phyloP scores from a whole-genome alignment of 257 asterid genomes.

The Scutellaria baicalensis region DNA sequence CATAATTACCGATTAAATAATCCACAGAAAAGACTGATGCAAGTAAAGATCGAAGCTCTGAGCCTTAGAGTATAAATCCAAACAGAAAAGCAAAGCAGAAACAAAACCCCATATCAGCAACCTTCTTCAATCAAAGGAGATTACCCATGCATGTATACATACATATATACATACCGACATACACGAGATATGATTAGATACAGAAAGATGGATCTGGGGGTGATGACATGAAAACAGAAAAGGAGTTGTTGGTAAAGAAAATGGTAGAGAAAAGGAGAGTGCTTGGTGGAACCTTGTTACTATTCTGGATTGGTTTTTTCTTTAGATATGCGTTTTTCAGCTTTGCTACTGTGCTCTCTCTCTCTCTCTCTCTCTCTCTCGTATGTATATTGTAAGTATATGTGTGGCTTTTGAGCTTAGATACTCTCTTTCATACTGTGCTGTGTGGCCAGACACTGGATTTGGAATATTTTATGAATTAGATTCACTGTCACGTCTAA shows the following conservation, averaged over 20 bases:
- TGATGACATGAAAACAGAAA: constrained; percentile 22
- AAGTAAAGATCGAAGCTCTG: constrained; percentile 22
- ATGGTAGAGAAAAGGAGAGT: constrained; percentile 18
- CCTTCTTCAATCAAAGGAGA: constrained; percentile 8
- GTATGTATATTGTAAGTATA: constrained; percentile 6
- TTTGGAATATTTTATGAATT: constrained; percentile 36
- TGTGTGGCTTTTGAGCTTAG: neutral
- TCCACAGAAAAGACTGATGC: neutral
- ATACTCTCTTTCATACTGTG: constrained; percentile 18
- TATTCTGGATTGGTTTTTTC: constrained; percentile 15
- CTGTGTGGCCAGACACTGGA: constrained; percentile 22
- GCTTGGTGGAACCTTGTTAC: constrained; percentile 29
- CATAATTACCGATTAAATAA: constrained; percentile 9
- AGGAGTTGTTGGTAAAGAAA: constrained; percentile 37
- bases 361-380: too few relatives aligned
- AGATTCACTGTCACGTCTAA: constrained; percentile 22
- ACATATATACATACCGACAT: neutral
- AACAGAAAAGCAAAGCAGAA: constrained; percentile 9
- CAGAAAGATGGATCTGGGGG: constrained; percentile 33
- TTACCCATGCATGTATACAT: constrained; percentile 14
- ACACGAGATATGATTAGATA: neutral
- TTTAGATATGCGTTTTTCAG: constrained; percentile 12
- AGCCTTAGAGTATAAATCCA: constrained; percentile 5
- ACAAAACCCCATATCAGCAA: constrained; percentile 10
- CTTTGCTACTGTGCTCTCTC: constrained; percentile 14